Evolutionary conservation across 257 asterid species (phyloP), one percentile per base, ranked within the genome.

Genomic region (Solanum okadae): DNA sequence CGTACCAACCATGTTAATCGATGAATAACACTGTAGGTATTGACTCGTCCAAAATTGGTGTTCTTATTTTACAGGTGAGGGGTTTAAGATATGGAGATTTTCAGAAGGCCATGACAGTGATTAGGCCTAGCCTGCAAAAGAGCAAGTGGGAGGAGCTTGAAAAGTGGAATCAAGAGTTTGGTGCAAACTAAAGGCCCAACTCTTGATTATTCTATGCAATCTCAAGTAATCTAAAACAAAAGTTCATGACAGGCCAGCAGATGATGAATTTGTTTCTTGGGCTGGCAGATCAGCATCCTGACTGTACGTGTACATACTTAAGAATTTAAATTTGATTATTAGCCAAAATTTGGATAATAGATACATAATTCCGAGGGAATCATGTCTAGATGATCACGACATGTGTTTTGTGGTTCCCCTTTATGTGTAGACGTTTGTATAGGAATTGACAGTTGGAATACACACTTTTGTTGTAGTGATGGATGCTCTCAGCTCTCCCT

Each of bases 81-180:
- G 92, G 92, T 65, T 89, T 97, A 88, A 93, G 90, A 76, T 96
- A 94, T 67, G 96, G 85, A 84, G 99, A 97, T 90, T 97, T 96
- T 89, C 91, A 89, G 79, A 96, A 96, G 91, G 98, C 99, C 68
- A 95, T 92, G 98, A 90, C 92, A 63, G 98, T 93, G 38, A 92
- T 97, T 18, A 88, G 98, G 59, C 98, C 99, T 23, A 97, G 99
- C 93, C 93, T 97, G 87, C 97, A 95, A 91, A 94, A 92, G 93
- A 92, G 94, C 92, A 95, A 94, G 92, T 97, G 99, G 99, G 93
- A 91, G 88, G 99, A 97, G 90, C 98, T 97, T 33, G 98, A 96
- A 70, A 92, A 65, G 83, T 97, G 99, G 99, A 97, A 97, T 87
- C 90, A 89, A 78, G 98, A 96, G 91, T 97, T 94, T 27, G 99